Evolutionary conservation across 495 filamentous ascomycete species (phyloP).

Genomic region (Neurospora terricola): DNA sequence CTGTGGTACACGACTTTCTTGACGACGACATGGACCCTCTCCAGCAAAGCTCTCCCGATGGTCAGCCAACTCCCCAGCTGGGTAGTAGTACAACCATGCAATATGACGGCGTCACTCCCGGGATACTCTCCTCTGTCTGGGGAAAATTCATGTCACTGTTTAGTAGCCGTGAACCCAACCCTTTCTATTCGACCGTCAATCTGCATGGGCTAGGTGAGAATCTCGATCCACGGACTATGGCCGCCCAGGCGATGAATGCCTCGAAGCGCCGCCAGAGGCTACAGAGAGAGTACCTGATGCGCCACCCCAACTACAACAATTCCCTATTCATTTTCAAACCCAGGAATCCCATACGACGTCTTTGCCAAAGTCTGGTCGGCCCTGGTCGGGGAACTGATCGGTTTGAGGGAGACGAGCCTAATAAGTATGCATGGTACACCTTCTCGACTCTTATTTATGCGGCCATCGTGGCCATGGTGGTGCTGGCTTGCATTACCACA

Average conservation of each 20-base stretch:
- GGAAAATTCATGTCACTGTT: slow-evolving; percentile 42
- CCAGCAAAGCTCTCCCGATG: slow-evolving; percentile 29
- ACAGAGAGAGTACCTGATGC: slow-evolving; percentile 80
- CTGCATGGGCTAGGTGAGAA: slow-evolving; percentile 65
- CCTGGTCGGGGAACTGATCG: slow-evolving; percentile 80
- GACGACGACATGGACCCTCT: slow-evolving; percentile 52
- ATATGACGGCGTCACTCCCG: slow-evolving; percentile 33
- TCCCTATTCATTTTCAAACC: slow-evolving; percentile 81
- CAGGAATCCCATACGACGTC: slow-evolving; percentile 59
- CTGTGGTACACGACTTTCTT: slow-evolving; percentile 87
- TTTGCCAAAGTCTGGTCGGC: slow-evolving; percentile 87
- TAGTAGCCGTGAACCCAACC: slow-evolving; percentile 71
- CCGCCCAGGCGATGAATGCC: slow-evolving; percentile 77
- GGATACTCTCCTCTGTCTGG: slow-evolving; percentile 48
- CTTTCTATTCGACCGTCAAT: slow-evolving; percentile 79
- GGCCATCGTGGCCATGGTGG: slow-evolving; percentile 91
- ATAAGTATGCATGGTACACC: slow-evolving; percentile 78
- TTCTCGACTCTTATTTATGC: slow-evolving; percentile 93
- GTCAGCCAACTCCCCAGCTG: slow-evolving; percentile 24
- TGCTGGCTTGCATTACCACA: slow-evolving; percentile 89
- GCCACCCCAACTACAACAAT: slow-evolving; percentile 87
- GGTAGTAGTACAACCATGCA: slow-evolving; percentile 1
- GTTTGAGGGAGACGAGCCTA: slow-evolving; percentile 76
- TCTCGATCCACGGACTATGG: slow-evolving; percentile 76
- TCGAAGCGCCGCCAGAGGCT: slow-evolving; percentile 72